These are phyloP conservation scores for Rhodotorula sp. DNA, from an alignment of 1,284 basidiomycete species.

Conservation along the genomic window DNA sequence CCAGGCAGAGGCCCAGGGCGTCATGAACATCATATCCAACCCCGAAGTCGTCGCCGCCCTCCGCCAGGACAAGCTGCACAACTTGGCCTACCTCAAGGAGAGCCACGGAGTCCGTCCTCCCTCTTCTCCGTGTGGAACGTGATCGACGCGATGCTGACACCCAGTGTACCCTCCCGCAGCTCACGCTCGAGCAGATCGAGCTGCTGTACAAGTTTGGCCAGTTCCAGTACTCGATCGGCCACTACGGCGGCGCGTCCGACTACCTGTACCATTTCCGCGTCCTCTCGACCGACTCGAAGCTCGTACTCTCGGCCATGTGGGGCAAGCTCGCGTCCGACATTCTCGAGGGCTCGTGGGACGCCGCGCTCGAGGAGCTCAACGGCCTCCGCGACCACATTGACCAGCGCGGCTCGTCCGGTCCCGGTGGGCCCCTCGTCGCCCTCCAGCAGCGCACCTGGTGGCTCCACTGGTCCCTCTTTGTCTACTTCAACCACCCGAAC, in stretches of 20 bases:
- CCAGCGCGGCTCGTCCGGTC: constrained; percentile 61
- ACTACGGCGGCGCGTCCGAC: constrained; percentile 93
- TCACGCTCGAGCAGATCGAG: constrained; percentile 91
- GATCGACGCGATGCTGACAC: neutral
- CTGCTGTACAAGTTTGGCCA: constrained; percentile 97
- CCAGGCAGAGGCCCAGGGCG: constrained; percentile 84
- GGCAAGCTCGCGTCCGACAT: constrained; percentile 97
- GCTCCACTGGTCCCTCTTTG: constrained; percentile 96
- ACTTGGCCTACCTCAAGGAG: constrained; percentile 88
- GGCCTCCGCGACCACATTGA: constrained; percentile 90
- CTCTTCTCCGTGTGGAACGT: neutral
- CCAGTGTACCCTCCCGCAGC: constrained; percentile 54
- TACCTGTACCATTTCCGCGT: constrained; percentile 99
- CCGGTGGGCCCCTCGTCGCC: constrained; percentile 67
- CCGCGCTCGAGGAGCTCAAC: constrained; percentile 89
- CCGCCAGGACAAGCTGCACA: constrained; percentile 94
- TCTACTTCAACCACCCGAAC: constrained; percentile 94
- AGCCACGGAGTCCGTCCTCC: constrained; percentile 73
- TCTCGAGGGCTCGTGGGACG: constrained; percentile 90
- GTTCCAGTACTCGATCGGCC: constrained; percentile 96
- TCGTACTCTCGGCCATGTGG: constrained; percentile 95
- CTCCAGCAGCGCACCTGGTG: constrained; percentile 96
- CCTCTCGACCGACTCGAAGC: constrained; percentile 85
- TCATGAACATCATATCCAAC: constrained; percentile 93
- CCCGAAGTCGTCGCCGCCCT: constrained; percentile 88